These are phyloP conservation scores for Epichloe brachyelytri DNA, from an alignment of 2,329 filamentous ascomycete genomes.

Conservation along the genomic window DNA sequence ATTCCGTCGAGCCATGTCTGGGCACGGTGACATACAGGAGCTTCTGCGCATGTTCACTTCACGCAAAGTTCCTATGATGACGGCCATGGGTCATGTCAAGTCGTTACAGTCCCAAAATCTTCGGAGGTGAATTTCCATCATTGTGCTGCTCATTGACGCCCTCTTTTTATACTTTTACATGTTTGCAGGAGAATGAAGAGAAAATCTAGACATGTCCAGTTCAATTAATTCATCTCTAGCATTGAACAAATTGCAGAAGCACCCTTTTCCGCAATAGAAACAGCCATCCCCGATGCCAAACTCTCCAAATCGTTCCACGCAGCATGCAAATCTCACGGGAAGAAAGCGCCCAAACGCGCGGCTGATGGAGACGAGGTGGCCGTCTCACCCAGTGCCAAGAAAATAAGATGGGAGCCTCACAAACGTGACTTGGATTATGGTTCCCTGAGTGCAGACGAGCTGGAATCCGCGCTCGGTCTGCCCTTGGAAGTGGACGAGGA, in stretches of 20 bases:
- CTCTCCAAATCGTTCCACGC: slow-evolving; percentile 37
- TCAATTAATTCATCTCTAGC: slow-evolving; percentile 17
- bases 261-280: slow-evolving; percentile 28
- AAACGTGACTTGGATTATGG: slow-evolving; percentile 24
- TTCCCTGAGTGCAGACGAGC: slow-evolving; percentile 38
- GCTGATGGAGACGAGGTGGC: slow-evolving; percentile 9
- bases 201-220: not conserved
- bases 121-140: slow-evolving; percentile 33
- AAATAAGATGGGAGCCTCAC: slow-evolving; percentile 20
- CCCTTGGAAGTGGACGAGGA: slow-evolving; percentile 46
- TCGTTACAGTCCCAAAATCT: slow-evolving; percentile 41
- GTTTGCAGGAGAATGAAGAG: not conserved
- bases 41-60: slow-evolving; percentile 46
- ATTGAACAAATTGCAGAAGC: slow-evolving; percentile 43
- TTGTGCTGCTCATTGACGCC: not conserved
- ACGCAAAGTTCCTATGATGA: slow-evolving; percentile 45
- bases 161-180: too few species aligned
- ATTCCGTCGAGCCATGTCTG: slow-evolving; percentile 30
- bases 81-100: slow-evolving; percentile 45
- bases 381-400: slow-evolving; percentile 15
- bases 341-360: slow-evolving; percentile 22
- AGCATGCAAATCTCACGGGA: slow-evolving; percentile 40
- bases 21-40: slow-evolving; percentile 47
- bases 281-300: slow-evolving; percentile 34
- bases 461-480: slow-evolving; percentile 50